Conservation (phyloP, 2,329 filamentous ascomycete genomes). For the Apiospora sp. region DNA sequence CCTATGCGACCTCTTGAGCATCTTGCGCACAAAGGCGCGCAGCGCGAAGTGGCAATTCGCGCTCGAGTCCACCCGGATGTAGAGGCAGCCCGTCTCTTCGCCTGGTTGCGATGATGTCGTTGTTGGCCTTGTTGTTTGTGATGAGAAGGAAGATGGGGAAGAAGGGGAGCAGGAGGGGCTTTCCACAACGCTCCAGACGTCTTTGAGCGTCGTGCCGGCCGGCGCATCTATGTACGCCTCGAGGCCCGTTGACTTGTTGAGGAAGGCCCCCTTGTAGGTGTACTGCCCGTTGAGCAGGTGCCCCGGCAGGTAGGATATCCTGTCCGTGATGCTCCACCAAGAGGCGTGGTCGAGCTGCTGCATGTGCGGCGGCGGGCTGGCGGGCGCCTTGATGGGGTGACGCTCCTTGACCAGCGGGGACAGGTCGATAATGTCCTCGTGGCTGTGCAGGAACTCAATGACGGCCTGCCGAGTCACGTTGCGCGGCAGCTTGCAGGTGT, state of each 20-base stretch:
- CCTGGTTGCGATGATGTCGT: not conserved
- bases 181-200: constrained; percentile 8
- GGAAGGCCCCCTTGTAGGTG: constrained; percentile 9
- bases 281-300: not conserved
- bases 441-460: constrained; percentile 15
- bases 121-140: not conserved
- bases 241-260: not conserved
- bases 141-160: not conserved
- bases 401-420: constrained; percentile 19
- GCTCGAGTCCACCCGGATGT: not conserved
- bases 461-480: constrained; percentile 14
- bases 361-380: not conserved
- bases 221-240: not conserved
- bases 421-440: constrained; percentile 21
- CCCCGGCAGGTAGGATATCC: constrained; percentile 3
- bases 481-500: constrained; percentile 19
- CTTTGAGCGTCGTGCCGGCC: constrained; percentile 6
- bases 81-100: not conserved
- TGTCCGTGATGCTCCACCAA: constrained; percentile 19
- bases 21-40: constrained; percentile 11
- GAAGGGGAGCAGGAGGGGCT: not conserved
- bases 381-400: constrained; percentile 8
- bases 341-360: constrained; percentile 6
- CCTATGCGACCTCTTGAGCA: constrained; percentile 10
- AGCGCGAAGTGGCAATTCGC: constrained; percentile 1